Conservation (phyloP, 768 basidiomycete genomes). For the Agaricus sinodeliciosus region DNA sequence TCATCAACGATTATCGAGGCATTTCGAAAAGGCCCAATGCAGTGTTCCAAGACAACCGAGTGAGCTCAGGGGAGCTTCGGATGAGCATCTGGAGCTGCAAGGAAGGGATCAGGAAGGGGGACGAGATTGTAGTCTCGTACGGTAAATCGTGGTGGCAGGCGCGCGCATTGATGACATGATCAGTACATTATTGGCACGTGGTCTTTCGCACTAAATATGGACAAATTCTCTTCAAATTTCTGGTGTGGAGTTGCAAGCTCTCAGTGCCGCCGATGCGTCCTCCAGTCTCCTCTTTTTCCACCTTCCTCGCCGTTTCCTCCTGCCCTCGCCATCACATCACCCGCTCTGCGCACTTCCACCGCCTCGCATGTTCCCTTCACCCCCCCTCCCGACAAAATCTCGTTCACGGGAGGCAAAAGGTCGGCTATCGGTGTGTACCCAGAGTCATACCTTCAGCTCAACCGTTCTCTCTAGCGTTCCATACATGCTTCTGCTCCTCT, state of each 20-base stretch:
- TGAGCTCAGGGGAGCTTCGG: constrained; percentile 50
- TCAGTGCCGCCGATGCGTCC: constrained; percentile 33
- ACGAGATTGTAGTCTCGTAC: constrained; percentile 84
- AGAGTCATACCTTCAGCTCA: constrained; percentile 16
- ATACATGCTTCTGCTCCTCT: constrained; percentile 65
- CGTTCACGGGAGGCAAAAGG: constrained; percentile 22
- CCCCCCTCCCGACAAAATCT: neutral
- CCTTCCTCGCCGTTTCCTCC: constrained; percentile 53
- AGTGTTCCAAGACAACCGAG: constrained; percentile 53
- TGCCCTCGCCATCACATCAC: constrained; percentile 36
- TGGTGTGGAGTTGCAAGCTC: constrained; percentile 9
- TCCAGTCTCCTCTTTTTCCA: constrained; percentile 40
- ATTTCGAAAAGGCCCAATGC: constrained; percentile 65
- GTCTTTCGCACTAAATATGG: constrained; percentile 19
- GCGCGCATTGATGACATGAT: constrained; percentile 20
- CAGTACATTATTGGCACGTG: too few relatives aligned
- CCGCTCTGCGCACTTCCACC: constrained; percentile 35
- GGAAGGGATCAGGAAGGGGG: constrained; percentile 62
- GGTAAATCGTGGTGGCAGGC: constrained; percentile 82
- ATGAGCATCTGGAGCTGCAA: constrained; percentile 72
- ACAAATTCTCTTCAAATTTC: constrained; percentile 24
- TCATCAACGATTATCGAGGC: constrained; percentile 88
- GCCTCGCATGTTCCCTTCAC: constrained; percentile 27
- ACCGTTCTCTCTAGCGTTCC: constrained; percentile 42
- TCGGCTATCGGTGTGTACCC: constrained; percentile 17